Conservation (phyloP, 192 early-diverging fungal species). For the Coemansia sp. region DNA sequence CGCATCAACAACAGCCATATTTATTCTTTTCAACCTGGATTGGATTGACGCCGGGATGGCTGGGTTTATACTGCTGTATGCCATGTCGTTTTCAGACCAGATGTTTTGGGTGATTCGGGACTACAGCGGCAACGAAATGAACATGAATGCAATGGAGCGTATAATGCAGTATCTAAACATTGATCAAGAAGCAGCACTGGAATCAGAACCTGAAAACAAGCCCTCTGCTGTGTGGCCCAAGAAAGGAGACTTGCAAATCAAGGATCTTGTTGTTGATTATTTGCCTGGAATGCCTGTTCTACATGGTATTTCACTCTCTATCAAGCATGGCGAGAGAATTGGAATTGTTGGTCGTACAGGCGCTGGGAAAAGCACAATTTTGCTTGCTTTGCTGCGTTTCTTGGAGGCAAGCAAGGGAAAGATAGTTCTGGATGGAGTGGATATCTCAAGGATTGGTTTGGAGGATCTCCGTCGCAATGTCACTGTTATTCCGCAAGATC, state of each 20-base stretch:
- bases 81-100: slow-evolving; percentile 78
- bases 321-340: slow-evolving; percentile 76
- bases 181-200: slow-evolving; percentile 69
- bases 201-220: slow-evolving; percentile 35
- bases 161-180: slow-evolving; percentile 81
- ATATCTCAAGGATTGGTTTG: slow-evolving; percentile 73
- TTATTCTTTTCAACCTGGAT: slow-evolving; percentile 60
- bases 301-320: slow-evolving; percentile 70
- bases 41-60: slow-evolving; percentile 81
- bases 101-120: slow-evolving; percentile 80
- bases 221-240: slow-evolving; percentile 65
- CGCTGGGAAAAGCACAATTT: slow-evolving; percentile 56
- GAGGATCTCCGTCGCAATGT: slow-evolving; percentile 75
- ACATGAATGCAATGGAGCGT: slow-evolving; percentile 85
- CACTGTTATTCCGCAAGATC: slow-evolving; percentile 93
- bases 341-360: slow-evolving; percentile 92
- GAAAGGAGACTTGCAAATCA: slow-evolving; percentile 68
- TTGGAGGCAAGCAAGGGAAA: slow-evolving; percentile 68
- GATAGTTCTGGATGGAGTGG: slow-evolving; percentile 72
- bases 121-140: slow-evolving; percentile 82
- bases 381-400: slow-evolving; percentile 72
- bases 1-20: slow-evolving; percentile 65
- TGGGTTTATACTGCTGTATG: slow-evolving; percentile 81
- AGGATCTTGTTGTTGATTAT: slow-evolving; percentile 75
- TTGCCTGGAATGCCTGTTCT: slow-evolving; percentile 76